phyloP scores from a whole-genome alignment of 306 rosid genomes.

The Luffa aegyptiaca region DNA sequence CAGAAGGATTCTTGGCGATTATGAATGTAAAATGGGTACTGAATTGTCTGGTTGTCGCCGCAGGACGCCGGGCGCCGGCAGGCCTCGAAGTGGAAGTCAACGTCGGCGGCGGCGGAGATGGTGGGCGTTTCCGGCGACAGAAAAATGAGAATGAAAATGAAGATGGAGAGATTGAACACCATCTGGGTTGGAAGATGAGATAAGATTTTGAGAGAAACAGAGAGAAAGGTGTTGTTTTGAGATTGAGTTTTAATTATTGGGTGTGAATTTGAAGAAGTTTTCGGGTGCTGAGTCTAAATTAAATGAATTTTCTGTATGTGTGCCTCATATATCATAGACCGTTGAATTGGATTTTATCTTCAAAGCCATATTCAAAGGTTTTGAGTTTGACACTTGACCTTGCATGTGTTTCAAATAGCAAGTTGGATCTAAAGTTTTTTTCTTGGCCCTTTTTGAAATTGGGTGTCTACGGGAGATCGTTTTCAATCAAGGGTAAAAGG shows the following conservation, averaged over 20 bases:
- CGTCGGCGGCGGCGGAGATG: not conserved
- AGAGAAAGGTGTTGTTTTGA: not conserved
- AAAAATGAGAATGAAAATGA: conserved; percentile 1
- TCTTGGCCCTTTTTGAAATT: too few species aligned
- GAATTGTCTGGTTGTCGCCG: conserved; percentile 21
- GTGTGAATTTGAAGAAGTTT: not conserved
- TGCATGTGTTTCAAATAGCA: not conserved
- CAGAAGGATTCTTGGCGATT: conserved; percentile 21
- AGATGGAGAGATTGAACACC: not conserved
- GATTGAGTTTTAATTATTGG: not conserved
- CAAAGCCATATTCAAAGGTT: not conserved
- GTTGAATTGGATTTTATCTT: not conserved
- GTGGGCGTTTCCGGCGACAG: not conserved
- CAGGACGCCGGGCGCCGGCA: conserved; percentile 30
- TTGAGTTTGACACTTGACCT: not conserved
- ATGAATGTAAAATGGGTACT: conserved; percentile 36
- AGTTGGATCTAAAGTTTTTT: too few species aligned
- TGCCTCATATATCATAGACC: not conserved
- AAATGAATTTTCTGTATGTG: not conserved
- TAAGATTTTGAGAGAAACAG: not conserved
- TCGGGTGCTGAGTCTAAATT: not conserved
- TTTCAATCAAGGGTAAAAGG: too few species aligned
- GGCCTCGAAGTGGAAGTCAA: conserved; percentile 12
- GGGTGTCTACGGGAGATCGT: too few species aligned
- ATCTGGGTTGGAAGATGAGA: not conserved